These are phyloP conservation scores for Pseudocercospora pini-densiflorae DNA, from an alignment of 2,329 filamentous ascomycete genomes.

Conservation along the genomic window DNA sequence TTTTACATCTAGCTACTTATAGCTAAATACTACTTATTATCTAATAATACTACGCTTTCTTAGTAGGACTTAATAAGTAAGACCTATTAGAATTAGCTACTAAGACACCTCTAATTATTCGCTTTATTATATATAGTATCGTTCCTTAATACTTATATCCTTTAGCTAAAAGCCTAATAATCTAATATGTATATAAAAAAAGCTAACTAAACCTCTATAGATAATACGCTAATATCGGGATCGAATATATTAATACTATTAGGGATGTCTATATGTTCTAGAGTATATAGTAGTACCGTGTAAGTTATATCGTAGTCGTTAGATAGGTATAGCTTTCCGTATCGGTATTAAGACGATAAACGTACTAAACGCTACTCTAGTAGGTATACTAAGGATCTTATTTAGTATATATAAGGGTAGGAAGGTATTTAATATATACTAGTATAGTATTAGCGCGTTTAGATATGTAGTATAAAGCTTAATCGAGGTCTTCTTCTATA, in stretches of 20 bases:
- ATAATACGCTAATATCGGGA: not conserved
- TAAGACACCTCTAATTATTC: too few species aligned
- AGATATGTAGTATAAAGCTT: too few species aligned
- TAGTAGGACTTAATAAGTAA: not conserved
- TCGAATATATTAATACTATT: not conserved
- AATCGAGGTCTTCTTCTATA: too few species aligned
- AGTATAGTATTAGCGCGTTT: too few species aligned
- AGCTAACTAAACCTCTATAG: not conserved
- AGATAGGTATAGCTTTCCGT: not conserved
- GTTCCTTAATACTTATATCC: too few species aligned
- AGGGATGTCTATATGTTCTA: not conserved
- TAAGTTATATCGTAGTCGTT: not conserved
- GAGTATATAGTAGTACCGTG: not conserved
- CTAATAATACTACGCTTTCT: not conserved
- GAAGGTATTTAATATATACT: too few species aligned
- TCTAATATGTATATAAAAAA: not conserved
- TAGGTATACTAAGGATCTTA: too few species aligned
- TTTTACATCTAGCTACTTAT: not conserved
- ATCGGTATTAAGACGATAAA: not conserved
- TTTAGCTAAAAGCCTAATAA: too few species aligned
- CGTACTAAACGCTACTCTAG: too few species aligned
- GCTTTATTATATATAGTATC: too few species aligned
- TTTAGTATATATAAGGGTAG: too few species aligned
- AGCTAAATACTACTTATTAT: not conserved
- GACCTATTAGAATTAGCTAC: not conserved